A percentile compares a stretch with the other conserved stretches of the same genome.
These are phyloP conservation scores for Fusarium pininemorale DNA, from an alignment of 2,329 filamentous ascomycete genomes.

Conservation along the genomic window DNA sequence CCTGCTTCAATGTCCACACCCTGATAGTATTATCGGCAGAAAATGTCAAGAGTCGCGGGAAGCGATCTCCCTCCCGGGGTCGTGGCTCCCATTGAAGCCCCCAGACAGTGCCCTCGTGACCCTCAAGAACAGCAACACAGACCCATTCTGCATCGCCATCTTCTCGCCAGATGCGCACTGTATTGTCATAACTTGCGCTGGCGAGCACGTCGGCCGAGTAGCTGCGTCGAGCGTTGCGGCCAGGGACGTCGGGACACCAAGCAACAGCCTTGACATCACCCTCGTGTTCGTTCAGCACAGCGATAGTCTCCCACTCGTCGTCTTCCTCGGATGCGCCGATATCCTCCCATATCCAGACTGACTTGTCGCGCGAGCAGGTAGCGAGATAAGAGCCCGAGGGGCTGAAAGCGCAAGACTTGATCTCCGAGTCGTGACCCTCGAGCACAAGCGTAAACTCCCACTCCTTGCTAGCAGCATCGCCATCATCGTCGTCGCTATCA, in stretches of 20 bases:
- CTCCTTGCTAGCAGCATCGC: conserved; percentile 74
- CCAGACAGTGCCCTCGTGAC: conserved; percentile 91
- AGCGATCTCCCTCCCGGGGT: conserved; percentile 51
- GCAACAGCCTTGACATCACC: conserved; percentile 94
- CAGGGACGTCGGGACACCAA: conserved; percentile 81
- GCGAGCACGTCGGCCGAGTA: conserved; percentile 79
- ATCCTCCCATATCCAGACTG: conserved; percentile 99
- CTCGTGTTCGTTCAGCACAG: conserved; percentile 92
- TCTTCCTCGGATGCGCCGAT: conserved; percentile 76
- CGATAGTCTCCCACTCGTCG: conserved; percentile 96
- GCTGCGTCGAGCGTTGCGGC: conserved; percentile 54
- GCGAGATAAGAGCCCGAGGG: conserved; percentile 82
- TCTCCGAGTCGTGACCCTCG: conserved; percentile 94
- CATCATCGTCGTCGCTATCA: conserved; percentile 44
- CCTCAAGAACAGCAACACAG: conserved; percentile 82
- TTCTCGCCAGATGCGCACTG: conserved; percentile 87
- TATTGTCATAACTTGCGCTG: conserved; percentile 94
- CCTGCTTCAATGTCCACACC: conserved; percentile 76
- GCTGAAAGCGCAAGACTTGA: conserved; percentile 81
- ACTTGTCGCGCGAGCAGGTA: conserved; percentile 92
- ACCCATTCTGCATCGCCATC: conserved; percentile 92
- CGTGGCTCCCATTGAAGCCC: conserved; percentile 75
- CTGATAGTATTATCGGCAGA: conserved; percentile 84
- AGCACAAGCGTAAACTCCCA: conserved; percentile 94
- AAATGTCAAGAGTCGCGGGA: conserved; percentile 78